A percentile compares a stretch with the other conserved stretches of the same genome.
phyloP scores from a whole-genome alignment of 306 rosid genomes.

The Nissolia schottii region DNA sequence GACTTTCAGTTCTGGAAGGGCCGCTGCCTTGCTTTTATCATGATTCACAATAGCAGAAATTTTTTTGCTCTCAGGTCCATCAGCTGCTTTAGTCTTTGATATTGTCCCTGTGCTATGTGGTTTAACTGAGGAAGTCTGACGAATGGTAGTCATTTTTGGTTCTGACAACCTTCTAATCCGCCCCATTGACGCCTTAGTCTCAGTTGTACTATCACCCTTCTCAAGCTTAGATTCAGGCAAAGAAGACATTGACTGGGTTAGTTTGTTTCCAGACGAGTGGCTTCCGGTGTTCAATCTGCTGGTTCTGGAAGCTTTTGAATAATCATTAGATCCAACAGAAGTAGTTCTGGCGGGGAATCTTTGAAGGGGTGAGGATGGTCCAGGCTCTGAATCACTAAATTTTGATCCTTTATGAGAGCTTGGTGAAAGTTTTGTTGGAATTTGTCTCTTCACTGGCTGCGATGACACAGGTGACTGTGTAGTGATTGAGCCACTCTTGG shows the following conservation, averaged over 20 bases:
- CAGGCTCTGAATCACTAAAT: constrained; percentile 89
- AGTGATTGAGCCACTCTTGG: constrained; percentile 59
- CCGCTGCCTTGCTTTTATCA: constrained; percentile 81
- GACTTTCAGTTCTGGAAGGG: constrained; percentile 90
- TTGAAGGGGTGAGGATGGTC: constrained; percentile 77
- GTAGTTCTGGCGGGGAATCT: constrained; percentile 48
- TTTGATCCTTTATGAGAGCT: constrained; percentile 71
- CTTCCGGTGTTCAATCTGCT: constrained; percentile 53
- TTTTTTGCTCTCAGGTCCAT: constrained; percentile 66
- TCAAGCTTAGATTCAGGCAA: constrained; percentile 74
- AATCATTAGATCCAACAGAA: constrained; percentile 59
- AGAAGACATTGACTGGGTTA: constrained; percentile 72
- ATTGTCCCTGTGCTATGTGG: constrained; percentile 31
- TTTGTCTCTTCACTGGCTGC: constrained; percentile 57
- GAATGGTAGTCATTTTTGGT: constrained; percentile 59
- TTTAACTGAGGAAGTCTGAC: constrained; percentile 52
- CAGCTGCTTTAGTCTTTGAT: constrained; percentile 49
- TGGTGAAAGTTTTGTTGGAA: constrained; percentile 59
- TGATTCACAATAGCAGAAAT: constrained; percentile 75
- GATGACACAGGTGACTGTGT: constrained; percentile 45
- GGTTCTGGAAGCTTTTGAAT: constrained; percentile 59
- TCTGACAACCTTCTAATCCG: constrained; percentile 89
- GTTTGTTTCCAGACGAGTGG: constrained; percentile 49
- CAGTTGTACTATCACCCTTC: constrained; percentile 45
- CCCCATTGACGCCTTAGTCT: constrained; percentile 70